Percentiles rank a stretch among this genome's conserved stretches.
These are phyloP conservation scores for Diaporthe aspalathi DNA, from an alignment of 2,329 filamentous ascomycete genomes.

Conservation along the genomic window DNA sequence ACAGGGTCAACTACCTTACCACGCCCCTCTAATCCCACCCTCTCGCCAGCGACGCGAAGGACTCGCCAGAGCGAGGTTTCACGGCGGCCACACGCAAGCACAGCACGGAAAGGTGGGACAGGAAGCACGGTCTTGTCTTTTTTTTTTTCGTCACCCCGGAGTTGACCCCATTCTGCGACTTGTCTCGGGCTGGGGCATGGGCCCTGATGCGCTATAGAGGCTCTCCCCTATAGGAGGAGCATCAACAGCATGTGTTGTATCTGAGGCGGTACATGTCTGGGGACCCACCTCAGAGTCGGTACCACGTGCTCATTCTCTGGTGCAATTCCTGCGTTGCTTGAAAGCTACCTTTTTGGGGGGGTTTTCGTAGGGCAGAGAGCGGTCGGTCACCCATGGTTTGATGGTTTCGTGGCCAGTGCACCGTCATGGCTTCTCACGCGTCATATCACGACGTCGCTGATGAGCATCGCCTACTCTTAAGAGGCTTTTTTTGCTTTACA, in stretches of 20 bases:
- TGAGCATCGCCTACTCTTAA: neutral
- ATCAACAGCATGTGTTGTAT: neutral
- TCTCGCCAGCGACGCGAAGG: neutral
- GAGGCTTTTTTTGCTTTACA: neutral
- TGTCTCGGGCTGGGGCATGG: conserved; percentile 8
- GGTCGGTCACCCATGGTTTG: neutral
- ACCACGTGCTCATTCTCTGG: neutral
- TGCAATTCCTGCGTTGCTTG: neutral
- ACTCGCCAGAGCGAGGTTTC: conserved; percentile 17
- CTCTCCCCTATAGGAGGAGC: conserved; percentile 8
- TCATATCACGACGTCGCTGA: neutral
- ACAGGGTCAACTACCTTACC: too few relatives aligned
- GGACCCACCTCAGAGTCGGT: neutral
- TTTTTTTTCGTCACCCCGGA: neutral
- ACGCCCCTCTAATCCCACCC: neutral
- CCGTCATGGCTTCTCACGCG: neutral
- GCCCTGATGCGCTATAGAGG: neutral
- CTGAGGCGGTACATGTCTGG: conserved; percentile 19
- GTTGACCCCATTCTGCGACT: conserved; percentile 15
- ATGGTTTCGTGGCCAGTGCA: neutral
- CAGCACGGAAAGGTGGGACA: conserved; percentile 6
- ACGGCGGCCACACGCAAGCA: conserved; percentile 1
- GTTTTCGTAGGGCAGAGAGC: neutral
- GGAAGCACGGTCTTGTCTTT: neutral
- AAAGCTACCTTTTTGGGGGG: neutral